phyloP scores from a whole-genome alignment of 1,284 basidiomycete genomes.

The Xerocomus nothofagi region DNA sequence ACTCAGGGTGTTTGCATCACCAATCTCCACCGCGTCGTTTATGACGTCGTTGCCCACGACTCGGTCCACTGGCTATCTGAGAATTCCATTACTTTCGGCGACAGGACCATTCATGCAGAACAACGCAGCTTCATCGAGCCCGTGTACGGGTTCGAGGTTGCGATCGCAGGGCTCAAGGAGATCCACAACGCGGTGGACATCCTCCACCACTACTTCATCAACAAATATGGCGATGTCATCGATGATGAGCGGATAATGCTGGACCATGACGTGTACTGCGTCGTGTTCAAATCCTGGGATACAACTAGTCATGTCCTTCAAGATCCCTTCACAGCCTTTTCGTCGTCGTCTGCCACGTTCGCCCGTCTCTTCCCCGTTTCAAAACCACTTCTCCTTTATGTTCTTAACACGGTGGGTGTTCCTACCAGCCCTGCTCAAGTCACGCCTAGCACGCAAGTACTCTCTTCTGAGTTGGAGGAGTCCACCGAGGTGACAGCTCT shows the following conservation, averaged over 20 bases:
- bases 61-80: not conserved
- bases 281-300: not conserved
- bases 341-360: not conserved
- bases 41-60: not conserved
- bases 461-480: too few species aligned
- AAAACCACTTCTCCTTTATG: not conserved
- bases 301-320: not conserved
- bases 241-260: not conserved
- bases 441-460: not conserved
- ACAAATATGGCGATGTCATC: not conserved
- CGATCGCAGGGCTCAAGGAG: not conserved
- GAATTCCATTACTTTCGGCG: not conserved
- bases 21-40: not conserved
- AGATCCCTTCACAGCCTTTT: not conserved
- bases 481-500: not conserved
- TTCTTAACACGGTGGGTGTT: not conserved
- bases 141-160: not conserved
- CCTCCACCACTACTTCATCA: not conserved
- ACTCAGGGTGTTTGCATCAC: not conserved
- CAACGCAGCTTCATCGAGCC: not conserved
- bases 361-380: not conserved
- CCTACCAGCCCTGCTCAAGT: not conserved
- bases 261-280: not conserved
- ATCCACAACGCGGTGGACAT: not conserved
- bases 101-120: not conserved